These are phyloP conservation scores for Besnoitia besnoiti DNA, from an alignment of 169 alveolate species.

Conservation along the genomic window DNA sequence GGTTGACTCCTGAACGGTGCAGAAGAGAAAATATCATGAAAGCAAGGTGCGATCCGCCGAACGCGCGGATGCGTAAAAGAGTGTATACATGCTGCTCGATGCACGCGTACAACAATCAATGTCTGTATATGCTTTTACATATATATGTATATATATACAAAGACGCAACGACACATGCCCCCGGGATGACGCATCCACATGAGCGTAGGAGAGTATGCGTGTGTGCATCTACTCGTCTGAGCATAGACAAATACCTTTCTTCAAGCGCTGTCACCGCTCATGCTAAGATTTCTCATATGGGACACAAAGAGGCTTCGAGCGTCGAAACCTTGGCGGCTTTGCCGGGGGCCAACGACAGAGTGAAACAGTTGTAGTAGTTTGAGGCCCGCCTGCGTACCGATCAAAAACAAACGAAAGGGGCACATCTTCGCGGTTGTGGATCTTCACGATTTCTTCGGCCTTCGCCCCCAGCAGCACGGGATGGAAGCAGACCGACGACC, in stretches of 20 bases:
- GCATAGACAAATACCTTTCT: too few relatives aligned
- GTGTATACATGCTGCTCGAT: neutral
- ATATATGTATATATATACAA: too few relatives aligned
- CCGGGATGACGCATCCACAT: too few relatives aligned
- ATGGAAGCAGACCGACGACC: conserved; percentile 90
- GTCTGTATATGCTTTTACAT: neutral
- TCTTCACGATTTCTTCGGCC: conserved; percentile 86
- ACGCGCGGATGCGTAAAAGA: neutral
- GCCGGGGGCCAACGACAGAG: too few relatives aligned
- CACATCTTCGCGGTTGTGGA: conserved; percentile 89
- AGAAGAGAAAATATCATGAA: neutral
- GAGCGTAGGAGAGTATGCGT: too few relatives aligned
- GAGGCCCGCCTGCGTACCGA: conserved; percentile 68
- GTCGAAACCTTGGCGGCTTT: too few relatives aligned
- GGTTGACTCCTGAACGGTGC: neutral
- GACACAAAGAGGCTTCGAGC: too few relatives aligned
- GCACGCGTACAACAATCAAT: neutral
- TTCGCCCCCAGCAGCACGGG: conserved; percentile 91
- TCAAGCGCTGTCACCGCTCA: too few relatives aligned
- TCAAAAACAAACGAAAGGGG: conserved; percentile 90
- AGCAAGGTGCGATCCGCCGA: neutral
- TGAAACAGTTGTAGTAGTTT: too few relatives aligned
- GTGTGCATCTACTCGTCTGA: too few relatives aligned
- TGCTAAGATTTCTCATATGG: too few relatives aligned
- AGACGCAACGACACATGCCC: too few relatives aligned